Evolutionary conservation across 2,329 filamentous ascomycete genomes (phyloP).

Genomic region (Emergomyces pasteurianus): DNA sequence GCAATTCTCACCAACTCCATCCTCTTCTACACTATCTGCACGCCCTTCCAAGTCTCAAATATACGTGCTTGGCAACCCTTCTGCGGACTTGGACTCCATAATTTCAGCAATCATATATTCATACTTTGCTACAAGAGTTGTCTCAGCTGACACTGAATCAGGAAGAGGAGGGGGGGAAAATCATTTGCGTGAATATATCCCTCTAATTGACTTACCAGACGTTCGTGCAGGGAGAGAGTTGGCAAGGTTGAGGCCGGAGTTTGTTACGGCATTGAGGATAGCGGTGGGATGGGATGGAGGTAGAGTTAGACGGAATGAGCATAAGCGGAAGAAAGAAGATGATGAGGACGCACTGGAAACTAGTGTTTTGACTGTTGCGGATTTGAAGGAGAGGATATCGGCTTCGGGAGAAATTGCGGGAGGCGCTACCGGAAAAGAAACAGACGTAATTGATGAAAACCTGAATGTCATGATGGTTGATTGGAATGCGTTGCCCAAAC

Average conservation of each 20-base stretch:
- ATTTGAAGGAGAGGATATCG: slow-evolving; percentile 20
- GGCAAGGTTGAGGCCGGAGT: slow-evolving; percentile 44
- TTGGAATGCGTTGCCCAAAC: slow-evolving; percentile 33
- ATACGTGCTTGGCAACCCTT: slow-evolving; percentile 34
- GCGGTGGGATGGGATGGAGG: slow-evolving; percentile 22
- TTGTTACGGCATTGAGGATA: slow-evolving; percentile 43
- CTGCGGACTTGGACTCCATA: slow-evolving; percentile 52
- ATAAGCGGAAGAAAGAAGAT: slow-evolving; percentile 10
- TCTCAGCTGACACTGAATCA: neutral
- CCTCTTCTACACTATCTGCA: slow-evolving; percentile 9
- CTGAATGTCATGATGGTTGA: slow-evolving; percentile 29
- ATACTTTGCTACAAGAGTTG: slow-evolving; percentile 36
- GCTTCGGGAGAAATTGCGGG: neutral
- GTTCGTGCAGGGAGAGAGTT: slow-evolving; percentile 36
- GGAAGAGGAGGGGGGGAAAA: neutral
- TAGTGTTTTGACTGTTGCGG: slow-evolving; percentile 30
- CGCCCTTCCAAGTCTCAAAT: slow-evolving; percentile 15
- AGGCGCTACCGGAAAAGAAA: neutral
- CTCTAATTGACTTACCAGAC: slow-evolving; percentile 46
- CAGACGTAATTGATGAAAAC: neutral
- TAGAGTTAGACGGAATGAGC: neutral
- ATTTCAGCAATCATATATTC: slow-evolving; percentile 50
- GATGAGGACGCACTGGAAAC: slow-evolving; percentile 19
- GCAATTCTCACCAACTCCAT: slow-evolving; percentile 1
- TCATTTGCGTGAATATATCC: slow-evolving; percentile 36